Evolutionary conservation across 495 filamentous ascomycete species (phyloP), one percentile per base, ranked within the genome.

Genomic region (Xylaria longipes): DNA sequence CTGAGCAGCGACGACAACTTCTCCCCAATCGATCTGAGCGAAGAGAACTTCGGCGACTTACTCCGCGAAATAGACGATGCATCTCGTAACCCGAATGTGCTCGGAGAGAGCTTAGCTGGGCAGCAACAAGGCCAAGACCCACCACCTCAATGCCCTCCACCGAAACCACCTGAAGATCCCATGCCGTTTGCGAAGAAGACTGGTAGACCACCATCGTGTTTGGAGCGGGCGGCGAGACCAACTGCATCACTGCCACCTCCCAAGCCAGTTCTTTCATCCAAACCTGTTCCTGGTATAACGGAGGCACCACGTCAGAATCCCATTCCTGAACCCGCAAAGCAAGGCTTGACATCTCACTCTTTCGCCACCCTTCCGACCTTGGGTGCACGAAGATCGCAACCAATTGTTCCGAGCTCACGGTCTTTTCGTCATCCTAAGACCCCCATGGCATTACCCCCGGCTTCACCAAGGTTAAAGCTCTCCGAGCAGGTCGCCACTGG

Each of bases 381-480:
- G 11, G 15, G 41, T 25, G 31, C 15, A 33, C 35, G 1, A 45
- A 57, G 15, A 5, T 35, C 17, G 1, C 35, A 31, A 31, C 11
- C 52, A 43, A 58, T 4, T 37, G 15, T 27, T 48, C 37, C 54
- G 11, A 37, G 37, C 37, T 69, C 73, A 27, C 71, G 46, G 29
- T 56, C 73, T 27, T 78, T 76, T 29, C 62, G 39, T 29, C 69
- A 60, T 20, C 73, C 71, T 6, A 72, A 56, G 65, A 75, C 67
- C 14, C 66, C 73, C 27, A 76, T 74, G 71, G 74, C 71, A 61
- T 73, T 72, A 56, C 70, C 74, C 63, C 72, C 69, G 9, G 33
- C 68, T 46, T 72, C 74, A 22, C 72, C 72, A 31, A 74, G 71
- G 69, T 76, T 78, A 22, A 76, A 68, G 68, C 54, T 70, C 5